Percentiles rank a stretch among this genome's conserved stretches.
Evolutionary conservation across 192 early-diverging fungal genomes (phyloP).

Genomic region (Piromyces sp.): DNA sequence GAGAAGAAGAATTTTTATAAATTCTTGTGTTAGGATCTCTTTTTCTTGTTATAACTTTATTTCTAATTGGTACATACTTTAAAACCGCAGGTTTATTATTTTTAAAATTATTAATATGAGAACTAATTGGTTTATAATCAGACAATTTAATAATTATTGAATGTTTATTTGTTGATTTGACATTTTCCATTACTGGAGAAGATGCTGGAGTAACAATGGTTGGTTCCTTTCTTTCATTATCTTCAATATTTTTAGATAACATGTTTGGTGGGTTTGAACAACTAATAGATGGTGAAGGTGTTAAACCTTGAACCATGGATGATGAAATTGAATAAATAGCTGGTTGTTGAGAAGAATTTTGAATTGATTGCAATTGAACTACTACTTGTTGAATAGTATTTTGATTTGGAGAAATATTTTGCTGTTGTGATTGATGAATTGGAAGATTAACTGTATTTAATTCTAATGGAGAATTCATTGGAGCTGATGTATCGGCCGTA

Average conservation of each 20-base stretch:
- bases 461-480: neutral
- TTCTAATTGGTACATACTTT: neutral
- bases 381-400: neutral
- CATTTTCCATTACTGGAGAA: neutral
- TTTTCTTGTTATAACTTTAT: neutral
- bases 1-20: neutral
- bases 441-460: neutral
- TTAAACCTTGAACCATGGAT: no score
- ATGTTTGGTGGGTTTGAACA: neutral
- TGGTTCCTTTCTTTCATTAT: neutral
- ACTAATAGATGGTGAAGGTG: neutral
- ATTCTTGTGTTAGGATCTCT: neutral
- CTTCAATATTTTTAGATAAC: neutral
- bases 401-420: neutral
- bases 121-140: neutral
- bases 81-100: neutral
- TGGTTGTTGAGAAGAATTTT: neutral
- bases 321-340: no score
- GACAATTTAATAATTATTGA: neutral
- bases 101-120: neutral
- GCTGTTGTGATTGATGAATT: neutral
- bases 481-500: neutral
- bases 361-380: neutral
- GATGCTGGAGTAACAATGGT: neutral
- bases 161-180: neutral